Evolutionary conservation across 1,284 basidiomycete species (phyloP).

Genomic region (Apiotrichum domesticum): DNA sequence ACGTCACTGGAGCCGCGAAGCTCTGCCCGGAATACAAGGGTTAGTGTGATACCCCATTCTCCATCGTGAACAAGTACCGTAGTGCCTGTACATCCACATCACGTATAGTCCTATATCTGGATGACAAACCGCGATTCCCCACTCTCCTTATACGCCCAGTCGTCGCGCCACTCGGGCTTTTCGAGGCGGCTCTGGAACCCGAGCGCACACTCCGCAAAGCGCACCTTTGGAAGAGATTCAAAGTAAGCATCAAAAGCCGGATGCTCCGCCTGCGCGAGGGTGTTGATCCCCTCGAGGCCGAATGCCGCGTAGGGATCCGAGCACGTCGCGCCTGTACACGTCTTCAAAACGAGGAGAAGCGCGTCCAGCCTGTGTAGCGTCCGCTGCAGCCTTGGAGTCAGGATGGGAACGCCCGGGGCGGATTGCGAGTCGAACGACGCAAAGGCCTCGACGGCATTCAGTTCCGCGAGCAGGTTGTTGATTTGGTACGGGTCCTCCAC

Average conservation of each 20-base stretch:
- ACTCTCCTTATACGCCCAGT: slow-evolving; percentile 3
- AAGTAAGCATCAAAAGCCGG: slow-evolving; percentile 29
- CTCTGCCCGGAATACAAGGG: too few relatives aligned
- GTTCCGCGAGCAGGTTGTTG: slow-evolving; percentile 23
- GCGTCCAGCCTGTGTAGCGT: slow-evolving; percentile 32
- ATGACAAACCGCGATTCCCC: too few relatives aligned
- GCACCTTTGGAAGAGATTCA: slow-evolving; percentile 25
- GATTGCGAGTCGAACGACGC: slow-evolving; percentile 7
- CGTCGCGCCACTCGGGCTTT: slow-evolving; percentile 22
- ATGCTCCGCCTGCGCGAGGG: slow-evolving; percentile 20
- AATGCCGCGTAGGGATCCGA: slow-evolving; percentile 25
- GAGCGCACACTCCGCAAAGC: slow-evolving; percentile 23
- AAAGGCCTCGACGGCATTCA: slow-evolving; percentile 20
- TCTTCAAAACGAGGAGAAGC: slow-evolving; percentile 36
- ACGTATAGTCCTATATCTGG: too few relatives aligned
- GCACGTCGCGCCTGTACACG: slow-evolving; percentile 31
- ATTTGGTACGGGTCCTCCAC: slow-evolving; percentile 31
- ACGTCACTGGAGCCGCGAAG: background rate
- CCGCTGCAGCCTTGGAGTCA: slow-evolving; percentile 1
- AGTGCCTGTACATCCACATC: too few relatives aligned
- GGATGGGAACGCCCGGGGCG: background rate
- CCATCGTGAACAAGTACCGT: background rate
- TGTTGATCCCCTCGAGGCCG: slow-evolving; percentile 20
- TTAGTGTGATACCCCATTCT: background rate
- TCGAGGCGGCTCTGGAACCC: slow-evolving; percentile 24